Evolutionary conservation across 176 grass and related monocot species (phyloP).

Genomic region (Areca catechu): DNA sequence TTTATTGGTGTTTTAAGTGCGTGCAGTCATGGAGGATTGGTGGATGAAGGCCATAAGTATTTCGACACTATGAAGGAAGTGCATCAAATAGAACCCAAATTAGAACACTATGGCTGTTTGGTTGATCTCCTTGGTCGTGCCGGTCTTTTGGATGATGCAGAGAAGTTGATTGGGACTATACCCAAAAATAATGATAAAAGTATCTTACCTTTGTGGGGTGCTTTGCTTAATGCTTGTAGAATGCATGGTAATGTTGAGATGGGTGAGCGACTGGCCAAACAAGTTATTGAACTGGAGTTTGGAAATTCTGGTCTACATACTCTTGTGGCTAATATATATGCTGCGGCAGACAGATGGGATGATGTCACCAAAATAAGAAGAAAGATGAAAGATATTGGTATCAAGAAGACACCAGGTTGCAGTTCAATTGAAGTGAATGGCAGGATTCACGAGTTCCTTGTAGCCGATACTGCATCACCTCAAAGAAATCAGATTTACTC

Average conservation of each 20-base stretch:
- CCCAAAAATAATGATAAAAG: slow-evolving; percentile 17
- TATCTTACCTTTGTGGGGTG: slow-evolving; percentile 38
- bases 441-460: slow-evolving; percentile 2
- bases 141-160: slow-evolving; percentile 51
- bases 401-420: slow-evolving; percentile 62
- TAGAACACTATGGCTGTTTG: slow-evolving; percentile 55
- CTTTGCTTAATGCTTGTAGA: slow-evolving; percentile 50
- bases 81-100: slow-evolving; percentile 37
- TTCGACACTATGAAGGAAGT: slow-evolving; percentile 41
- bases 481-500: not conserved
- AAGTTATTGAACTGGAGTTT: slow-evolving; percentile 24
- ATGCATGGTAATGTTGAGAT: slow-evolving; percentile 43
- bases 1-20: slow-evolving; percentile 46
- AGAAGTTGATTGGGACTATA: slow-evolving; percentile 33
- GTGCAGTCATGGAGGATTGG: slow-evolving; percentile 59
- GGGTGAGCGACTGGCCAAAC: slow-evolving; percentile 36
- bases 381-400: slow-evolving; percentile 34
- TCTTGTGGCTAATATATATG: slow-evolving; percentile 60
- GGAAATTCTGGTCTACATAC: slow-evolving; percentile 36
- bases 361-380: slow-evolving; percentile 39
- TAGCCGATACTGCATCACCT: not conserved
- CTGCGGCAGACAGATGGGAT: slow-evolving; percentile 46
- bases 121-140: slow-evolving; percentile 53
- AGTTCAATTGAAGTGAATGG: slow-evolving; percentile 49
- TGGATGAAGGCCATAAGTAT: slow-evolving; percentile 40